A percentile compares a stretch with the other conserved stretches of the same genome.
Evolutionary conservation across 2,329 filamentous ascomycete genomes (phyloP).

Genomic region (Chrysoporthe deuterocubensis): DNA sequence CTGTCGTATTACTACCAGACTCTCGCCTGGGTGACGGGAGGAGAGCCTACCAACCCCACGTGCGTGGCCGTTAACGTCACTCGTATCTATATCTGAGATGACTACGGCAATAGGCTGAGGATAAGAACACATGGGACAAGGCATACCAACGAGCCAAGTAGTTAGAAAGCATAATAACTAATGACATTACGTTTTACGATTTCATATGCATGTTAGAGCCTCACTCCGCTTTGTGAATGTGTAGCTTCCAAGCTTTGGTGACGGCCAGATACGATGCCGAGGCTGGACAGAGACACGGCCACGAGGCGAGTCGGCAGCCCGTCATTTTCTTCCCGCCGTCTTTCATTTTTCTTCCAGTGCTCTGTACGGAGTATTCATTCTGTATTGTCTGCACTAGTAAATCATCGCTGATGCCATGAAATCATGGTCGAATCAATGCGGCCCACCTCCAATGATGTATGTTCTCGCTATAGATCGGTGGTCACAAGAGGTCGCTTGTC

Average conservation of each 20-base stretch:
- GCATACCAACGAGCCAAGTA: not conserved
- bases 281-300: too few species aligned
- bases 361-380: not conserved
- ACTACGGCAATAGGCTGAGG: not conserved
- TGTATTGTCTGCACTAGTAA: not conserved
- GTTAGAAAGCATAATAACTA: conserved; percentile 1
- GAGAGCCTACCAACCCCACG: conserved; percentile 41
- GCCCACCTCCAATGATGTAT: not conserved
- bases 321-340: too few species aligned
- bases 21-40: conserved; percentile 37
- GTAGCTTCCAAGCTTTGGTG: not conserved
- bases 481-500: not conserved
- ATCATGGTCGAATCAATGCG: not conserved
- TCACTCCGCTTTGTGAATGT: not conserved
- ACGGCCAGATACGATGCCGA: too few species aligned
- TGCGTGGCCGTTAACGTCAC: conserved; percentile 40
- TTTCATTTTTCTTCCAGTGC: too few species aligned
- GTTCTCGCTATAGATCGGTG: not conserved
- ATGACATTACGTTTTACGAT: not conserved
- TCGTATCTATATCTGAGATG: conserved; percentile 22
- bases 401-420: not conserved
- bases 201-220: not conserved
- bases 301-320: too few species aligned
- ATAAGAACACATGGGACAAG: not conserved
- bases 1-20: conserved; percentile 41